phyloP scores from a whole-genome alignment of 1,284 basidiomycete genomes.

The Takashimella koratensis region DNA sequence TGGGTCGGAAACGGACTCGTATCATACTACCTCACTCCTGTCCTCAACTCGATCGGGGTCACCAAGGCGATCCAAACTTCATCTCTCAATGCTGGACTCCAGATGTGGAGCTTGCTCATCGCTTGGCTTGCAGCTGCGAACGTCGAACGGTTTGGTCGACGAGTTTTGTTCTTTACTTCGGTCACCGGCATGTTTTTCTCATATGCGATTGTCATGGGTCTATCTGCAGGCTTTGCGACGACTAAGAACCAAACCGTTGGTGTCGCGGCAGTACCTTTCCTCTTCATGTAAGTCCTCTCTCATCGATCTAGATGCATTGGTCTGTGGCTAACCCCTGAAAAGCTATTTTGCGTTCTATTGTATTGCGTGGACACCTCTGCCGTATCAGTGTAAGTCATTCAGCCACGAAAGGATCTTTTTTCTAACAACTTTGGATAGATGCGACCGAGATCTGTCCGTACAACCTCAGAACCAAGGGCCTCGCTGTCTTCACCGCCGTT shows the following conservation, averaged over 20 bases:
- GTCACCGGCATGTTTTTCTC: conserved; percentile 13
- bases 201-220: conserved; percentile 12
- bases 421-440: not conserved
- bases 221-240: conserved; percentile 13
- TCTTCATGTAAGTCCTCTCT: too few relatives aligned
- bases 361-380: conserved; percentile 11
- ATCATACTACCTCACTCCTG: conserved; percentile 27
- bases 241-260: conserved; percentile 10
- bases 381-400: conserved; percentile 12
- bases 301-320: too few relatives aligned
- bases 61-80: conserved; percentile 20
- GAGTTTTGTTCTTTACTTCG: conserved; percentile 18
- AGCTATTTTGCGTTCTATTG: conserved; percentile 9
- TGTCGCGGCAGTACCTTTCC: conserved; percentile 13
- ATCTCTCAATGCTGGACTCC: conserved; percentile 22
- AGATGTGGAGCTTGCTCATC: conserved; percentile 14
- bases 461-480: conserved; percentile 15
- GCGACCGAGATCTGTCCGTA: conserved; percentile 2
- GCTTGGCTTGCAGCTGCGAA: conserved; percentile 7
- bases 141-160: conserved; percentile 13
- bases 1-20: conserved; percentile 32
- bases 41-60: conserved; percentile 27
- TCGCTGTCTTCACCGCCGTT: conserved; percentile 12
- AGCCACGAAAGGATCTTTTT: conserved; percentile 9
- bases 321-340: too few relatives aligned